phyloP scores from a whole-genome alignment of 768 basidiomycete species.

The Suillus discolor region DNA sequence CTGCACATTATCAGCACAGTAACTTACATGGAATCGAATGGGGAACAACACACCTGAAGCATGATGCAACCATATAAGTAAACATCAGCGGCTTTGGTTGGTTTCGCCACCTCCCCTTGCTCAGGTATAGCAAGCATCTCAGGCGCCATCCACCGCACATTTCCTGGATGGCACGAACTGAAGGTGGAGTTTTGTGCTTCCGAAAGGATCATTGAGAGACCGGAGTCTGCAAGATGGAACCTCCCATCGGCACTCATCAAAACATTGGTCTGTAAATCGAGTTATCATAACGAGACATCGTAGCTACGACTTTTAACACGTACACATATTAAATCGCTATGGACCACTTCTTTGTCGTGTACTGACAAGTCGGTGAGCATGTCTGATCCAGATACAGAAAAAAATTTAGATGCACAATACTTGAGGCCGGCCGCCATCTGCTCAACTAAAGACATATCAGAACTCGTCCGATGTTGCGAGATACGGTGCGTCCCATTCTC shows the following conservation, averaged over 20 bases:
- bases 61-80: constrained; percentile 45
- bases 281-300: neutral
- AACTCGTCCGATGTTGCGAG: neutral
- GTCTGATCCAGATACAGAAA: too few relatives aligned
- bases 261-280: constrained; percentile 36
- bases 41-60: constrained; percentile 24
- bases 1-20: constrained; percentile 8
- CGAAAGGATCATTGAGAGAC: constrained; percentile 39
- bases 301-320: constrained; percentile 7
- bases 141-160: constrained; percentile 42
- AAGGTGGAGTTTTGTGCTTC: constrained; percentile 37
- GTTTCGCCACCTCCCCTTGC: constrained; percentile 10
- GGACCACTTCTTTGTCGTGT: constrained; percentile 3
- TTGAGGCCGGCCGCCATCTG: constrained; percentile 4
- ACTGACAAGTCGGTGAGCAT: constrained; percentile 4
- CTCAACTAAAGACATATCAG: neutral
- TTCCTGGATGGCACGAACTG: constrained; percentile 28
- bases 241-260: constrained; percentile 34
- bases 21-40: constrained; percentile 16
- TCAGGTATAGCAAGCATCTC: constrained; percentile 31
- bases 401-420: constrained; percentile 4
- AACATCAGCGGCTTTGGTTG: constrained; percentile 34
- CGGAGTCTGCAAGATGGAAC: constrained; percentile 41
- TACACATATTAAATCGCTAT: constrained; percentile 10
- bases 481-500: constrained; percentile 15